Conservation (phyloP, 768 basidiomycete genomes). For the Solioccasus polychromus region DNA sequence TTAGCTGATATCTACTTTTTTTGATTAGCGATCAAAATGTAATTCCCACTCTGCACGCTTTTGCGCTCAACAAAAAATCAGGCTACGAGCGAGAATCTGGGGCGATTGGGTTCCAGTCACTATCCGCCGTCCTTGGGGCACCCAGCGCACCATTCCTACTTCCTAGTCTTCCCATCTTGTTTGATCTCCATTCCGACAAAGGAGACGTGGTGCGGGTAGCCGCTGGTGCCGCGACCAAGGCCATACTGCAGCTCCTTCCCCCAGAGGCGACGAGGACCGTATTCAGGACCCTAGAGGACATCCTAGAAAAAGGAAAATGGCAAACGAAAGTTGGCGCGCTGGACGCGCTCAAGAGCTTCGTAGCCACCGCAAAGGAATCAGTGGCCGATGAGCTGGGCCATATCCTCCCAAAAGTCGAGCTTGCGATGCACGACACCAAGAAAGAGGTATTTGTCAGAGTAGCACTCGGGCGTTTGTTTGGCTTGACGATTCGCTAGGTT, state of each 20-base stretch:
- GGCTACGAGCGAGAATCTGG: conserved; percentile 88
- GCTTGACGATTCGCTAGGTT: conserved; percentile 49
- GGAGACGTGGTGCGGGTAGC: conserved; percentile 87
- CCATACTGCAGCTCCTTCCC: conserved; percentile 80
- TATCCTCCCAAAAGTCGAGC: conserved; percentile 83
- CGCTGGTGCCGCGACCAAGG: conserved; percentile 76
- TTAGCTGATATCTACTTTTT: conserved; percentile 15
- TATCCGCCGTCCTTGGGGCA: conserved; percentile 67
- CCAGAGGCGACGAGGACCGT: conserved; percentile 74
- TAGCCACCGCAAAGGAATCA: conserved; percentile 61
- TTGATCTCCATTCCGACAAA: conserved; percentile 90
- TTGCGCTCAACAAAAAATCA: conserved; percentile 81
- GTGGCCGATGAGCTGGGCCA: conserved; percentile 82
- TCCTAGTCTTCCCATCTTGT: conserved; percentile 70
- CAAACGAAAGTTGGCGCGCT: conserved; percentile 90
- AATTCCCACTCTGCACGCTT: conserved; percentile 60
- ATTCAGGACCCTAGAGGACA: conserved; percentile 65
- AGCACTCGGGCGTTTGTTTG: not conserved
- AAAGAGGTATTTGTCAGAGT: conserved; percentile 58
- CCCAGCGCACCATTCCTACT: conserved; percentile 72
- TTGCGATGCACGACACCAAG: conserved; percentile 96
- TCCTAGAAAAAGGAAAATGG: conserved; percentile 90
- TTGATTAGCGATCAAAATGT: conserved; percentile 55
- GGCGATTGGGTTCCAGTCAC: conserved; percentile 74
- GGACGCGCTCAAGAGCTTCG: conserved; percentile 78